phyloP scores from a whole-genome alignment of 2,329 filamentous ascomycete species.

The Fusarium sp. region DNA sequence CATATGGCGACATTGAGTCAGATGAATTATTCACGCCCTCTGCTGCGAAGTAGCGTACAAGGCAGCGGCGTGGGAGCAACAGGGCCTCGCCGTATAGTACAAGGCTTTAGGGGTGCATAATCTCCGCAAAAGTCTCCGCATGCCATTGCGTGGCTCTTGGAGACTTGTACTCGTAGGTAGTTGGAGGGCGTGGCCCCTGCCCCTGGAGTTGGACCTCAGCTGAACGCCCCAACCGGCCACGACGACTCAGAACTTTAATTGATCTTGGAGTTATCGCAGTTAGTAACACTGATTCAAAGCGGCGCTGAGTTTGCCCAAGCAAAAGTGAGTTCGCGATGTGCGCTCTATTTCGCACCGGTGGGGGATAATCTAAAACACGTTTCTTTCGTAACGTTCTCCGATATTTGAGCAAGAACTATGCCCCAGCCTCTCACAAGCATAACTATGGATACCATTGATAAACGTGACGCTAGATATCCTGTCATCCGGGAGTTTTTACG shows the following conservation, averaged over 20 bases:
- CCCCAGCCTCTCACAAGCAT: too few relatives aligned
- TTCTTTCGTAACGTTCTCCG: too few relatives aligned
- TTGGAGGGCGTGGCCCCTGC: background rate
- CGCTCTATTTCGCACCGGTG: background rate
- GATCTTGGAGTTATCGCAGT: background rate
- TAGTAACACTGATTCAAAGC: background rate
- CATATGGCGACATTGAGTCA: background rate
- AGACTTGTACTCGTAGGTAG: background rate
- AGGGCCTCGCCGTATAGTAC: background rate
- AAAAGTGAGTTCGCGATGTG: too few relatives aligned
- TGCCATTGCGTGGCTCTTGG: background rate
- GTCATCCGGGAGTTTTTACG: too few relatives aligned
- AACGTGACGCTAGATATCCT: too few relatives aligned
- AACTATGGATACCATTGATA: too few relatives aligned
- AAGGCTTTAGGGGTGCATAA: background rate
- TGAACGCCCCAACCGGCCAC: background rate
- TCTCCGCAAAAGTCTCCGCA: background rate
- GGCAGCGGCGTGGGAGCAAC: background rate
- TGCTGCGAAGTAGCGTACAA: background rate
- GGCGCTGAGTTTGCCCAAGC: background rate
- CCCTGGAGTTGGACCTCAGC: background rate
- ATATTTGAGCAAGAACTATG: too few relatives aligned
- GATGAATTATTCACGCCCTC: background rate
- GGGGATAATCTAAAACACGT: fast-evolving
- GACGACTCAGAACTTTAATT: background rate